A percentile compares a stretch with the other conserved stretches of the same genome.
phyloP scores from a whole-genome alignment of 805 yeast genomes.

The Lipomyces spencermartinsiae region DNA sequence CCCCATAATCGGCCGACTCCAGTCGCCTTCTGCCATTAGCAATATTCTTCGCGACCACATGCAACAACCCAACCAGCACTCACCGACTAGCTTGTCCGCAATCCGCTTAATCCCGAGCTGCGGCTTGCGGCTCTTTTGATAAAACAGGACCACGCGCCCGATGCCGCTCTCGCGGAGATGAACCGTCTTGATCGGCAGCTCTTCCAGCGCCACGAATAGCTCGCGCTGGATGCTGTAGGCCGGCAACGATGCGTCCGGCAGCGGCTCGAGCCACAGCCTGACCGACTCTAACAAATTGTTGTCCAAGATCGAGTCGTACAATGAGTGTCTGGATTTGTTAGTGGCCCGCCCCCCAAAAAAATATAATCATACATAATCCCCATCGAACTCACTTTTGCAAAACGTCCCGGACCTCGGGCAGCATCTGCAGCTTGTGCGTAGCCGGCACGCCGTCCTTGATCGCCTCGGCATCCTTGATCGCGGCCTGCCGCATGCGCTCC shows the following conservation, averaged over 20 bases:
- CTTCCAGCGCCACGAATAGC: conserved; percentile 71
- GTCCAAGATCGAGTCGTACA: conserved; percentile 92
- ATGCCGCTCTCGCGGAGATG: conserved; percentile 93
- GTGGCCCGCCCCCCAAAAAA: neutral
- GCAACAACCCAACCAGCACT: neutral
- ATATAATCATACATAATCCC: neutral
- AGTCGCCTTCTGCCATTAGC: conserved; percentile 63
- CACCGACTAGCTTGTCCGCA: conserved; percentile 77
- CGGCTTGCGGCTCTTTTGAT: conserved; percentile 87
- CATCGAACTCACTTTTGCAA: conserved; percentile 57
- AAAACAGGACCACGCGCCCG: conserved; percentile 91
- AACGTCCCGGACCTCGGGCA: conserved; percentile 78
- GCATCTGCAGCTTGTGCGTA: conserved; percentile 74
- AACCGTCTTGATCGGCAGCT: conserved; percentile 91
- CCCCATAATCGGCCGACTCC: conserved; percentile 94
- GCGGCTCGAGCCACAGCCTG: conserved; percentile 95
- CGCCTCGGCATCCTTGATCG: conserved; percentile 58
- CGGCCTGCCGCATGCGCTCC: conserved; percentile 83
- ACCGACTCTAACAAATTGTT: conserved; percentile 92
- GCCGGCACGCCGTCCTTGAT: conserved; percentile 71
- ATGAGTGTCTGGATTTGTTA: conserved; percentile 55
- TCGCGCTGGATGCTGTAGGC: conserved; percentile 94
- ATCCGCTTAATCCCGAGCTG: conserved; percentile 84
- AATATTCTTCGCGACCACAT: neutral
- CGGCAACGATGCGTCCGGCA: conserved; percentile 98